Conservation (phyloP, 1,139 yeast genomes). For the Torulaspora pretoriensis region DNA sequence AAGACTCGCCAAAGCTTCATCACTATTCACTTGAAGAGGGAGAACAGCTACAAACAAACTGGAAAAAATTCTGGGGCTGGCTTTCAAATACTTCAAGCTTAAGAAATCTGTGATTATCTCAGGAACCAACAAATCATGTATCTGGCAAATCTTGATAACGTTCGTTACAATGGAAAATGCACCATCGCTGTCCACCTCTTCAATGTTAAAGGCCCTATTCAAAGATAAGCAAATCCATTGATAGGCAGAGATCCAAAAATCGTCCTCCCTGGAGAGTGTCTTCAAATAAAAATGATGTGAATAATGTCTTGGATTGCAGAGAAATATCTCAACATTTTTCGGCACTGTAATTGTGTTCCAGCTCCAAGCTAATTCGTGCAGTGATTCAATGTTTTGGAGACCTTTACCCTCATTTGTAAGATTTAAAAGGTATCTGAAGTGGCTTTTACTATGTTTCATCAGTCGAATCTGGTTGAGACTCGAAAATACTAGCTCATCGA, state of each 20-base stretch:
- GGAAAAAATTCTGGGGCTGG: slow-evolving; percentile 14
- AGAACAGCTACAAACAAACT: slow-evolving; percentile 11
- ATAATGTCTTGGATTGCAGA: slow-evolving; percentile 2
- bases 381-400: slow-evolving; percentile 17
- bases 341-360: slow-evolving; percentile 22
- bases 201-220: slow-evolving; percentile 16
- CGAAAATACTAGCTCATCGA: slow-evolving; percentile 17
- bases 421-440: not conserved
- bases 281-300: slow-evolving; percentile 13
- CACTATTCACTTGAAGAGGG: slow-evolving; percentile 8
- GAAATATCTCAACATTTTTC: slow-evolving; percentile 21
- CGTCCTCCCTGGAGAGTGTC: slow-evolving; percentile 1
- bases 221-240: slow-evolving; percentile 19
- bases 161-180: slow-evolving; percentile 8
- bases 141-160: slow-evolving; percentile 14
- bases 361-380: slow-evolving; percentile 20
- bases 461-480: slow-evolving; percentile 6
- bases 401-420: not conserved
- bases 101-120: slow-evolving; percentile 15
- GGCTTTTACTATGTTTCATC: not conserved
- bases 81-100: slow-evolving; percentile 15
- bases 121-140: slow-evolving; percentile 10
- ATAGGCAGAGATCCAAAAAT: slow-evolving; percentile 14
- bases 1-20: not conserved
- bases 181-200: slow-evolving; percentile 1